A percentile compares a stretch with the other conserved stretches of the same genome.
Evolutionary conservation across 139 green algal species (phyloP).

Genomic region (Coelastrella sp.): DNA sequence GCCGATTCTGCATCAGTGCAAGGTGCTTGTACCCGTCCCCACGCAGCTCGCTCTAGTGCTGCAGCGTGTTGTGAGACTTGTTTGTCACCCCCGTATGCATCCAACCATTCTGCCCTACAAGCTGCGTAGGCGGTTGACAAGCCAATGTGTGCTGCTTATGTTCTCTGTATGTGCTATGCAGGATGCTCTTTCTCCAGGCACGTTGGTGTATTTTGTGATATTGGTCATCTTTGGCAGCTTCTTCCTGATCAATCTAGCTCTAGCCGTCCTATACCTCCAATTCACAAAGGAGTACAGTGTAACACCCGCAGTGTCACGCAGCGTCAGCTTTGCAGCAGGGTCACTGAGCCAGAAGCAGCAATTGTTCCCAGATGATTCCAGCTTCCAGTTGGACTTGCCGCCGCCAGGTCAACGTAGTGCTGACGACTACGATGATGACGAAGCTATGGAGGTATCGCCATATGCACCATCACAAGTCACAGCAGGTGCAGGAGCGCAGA

Average conservation of each 20-base stretch:
- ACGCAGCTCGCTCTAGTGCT: no score
- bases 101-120: no score
- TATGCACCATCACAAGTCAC: no score
- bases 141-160: background rate
- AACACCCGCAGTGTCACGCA: background rate
- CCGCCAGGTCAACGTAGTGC: background rate
- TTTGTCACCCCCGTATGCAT: no score
- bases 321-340: background rate
- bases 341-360: background rate
- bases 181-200: constrained; percentile 55
- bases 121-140: no score
- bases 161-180: no score
- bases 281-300: constrained; percentile 57
- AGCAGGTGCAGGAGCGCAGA: no score
- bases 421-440: constrained; percentile 19
- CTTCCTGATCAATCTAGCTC: constrained; percentile 82
- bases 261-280: constrained; percentile 73
- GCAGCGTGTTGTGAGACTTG: no score
- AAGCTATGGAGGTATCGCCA: no score
- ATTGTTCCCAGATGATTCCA: background rate
- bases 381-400: background rate
- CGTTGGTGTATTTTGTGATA: constrained; percentile 79
- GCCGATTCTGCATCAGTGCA: no score
- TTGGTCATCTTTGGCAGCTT: constrained; percentile 85
- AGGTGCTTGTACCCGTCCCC: no score